Base-by-base conservation (phyloP, 2,329 filamentous ascomycete genomes). In the Pseudopithomyces chartarum region DNA sequence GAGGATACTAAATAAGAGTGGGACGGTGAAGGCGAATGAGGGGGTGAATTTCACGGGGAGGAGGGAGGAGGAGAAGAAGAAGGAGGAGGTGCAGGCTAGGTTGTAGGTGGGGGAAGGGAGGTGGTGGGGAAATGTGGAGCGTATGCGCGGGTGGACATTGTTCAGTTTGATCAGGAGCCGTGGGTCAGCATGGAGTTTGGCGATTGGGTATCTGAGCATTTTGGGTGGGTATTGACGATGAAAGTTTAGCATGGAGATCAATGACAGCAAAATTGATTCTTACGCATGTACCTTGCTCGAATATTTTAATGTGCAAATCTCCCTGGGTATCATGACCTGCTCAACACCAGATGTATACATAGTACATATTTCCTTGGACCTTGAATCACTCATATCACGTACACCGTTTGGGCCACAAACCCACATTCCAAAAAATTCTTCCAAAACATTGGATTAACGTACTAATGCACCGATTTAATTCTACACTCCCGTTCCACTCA, bases 1-100 rank as follows among this genome's bases (percentile, higher is more conserved):
- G 56, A 68, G 66, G 56, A 8, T 70, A 8, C 58, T 74, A 5
- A 74, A 72, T 26, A 67, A 65, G 59, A 71, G 66, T 55, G 73
- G 73, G 2, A 73, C 70, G 0, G 39, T 73, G 39, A 55, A 51
- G 3, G 55, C 32, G 44, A 55, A 33, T 12, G 57, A 55, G 12
- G 60, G 17, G 6, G 54, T 70, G 0, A 59, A 51, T 23, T 69
- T 68, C 40, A 55, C 62, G 15, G 66, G 67, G 13, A 54, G 39
- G 32, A 34, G 36, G 1, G 33, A 57, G 4, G 52, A 36, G 3
- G 49, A 39, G 12, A 34, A 55, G 4, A 49, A 36, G 3, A 47
- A 39, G 12, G 32, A 55, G 22, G 50, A 22, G n/a, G 32, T 11
- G 12, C 56, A 55, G 57, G 32, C 62, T 29, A 69, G 64, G 53